Evolutionary conservation across 208 protist genomes (phyloP), one percentile per base, ranked within the genome.

Genomic region (Wallacemonas rigidus): DNA sequence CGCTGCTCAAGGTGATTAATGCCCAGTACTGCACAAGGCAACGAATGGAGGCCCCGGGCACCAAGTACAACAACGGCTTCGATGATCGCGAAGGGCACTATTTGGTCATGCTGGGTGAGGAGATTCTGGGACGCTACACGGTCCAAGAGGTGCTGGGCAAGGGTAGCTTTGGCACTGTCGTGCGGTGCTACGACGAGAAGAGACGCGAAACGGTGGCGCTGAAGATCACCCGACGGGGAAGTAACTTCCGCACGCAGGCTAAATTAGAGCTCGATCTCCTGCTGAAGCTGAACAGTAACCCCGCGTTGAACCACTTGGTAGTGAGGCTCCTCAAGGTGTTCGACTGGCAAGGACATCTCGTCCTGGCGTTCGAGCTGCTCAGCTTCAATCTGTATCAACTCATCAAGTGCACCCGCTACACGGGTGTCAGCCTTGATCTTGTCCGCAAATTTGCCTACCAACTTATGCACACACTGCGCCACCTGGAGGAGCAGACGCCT

Each of bases 361-460:
- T 98, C 60, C 74, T 99, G 2, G 98, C 99, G 2, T 99, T 98
- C 77, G 98, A 99, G 83, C 80, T 99, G 57, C 88, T 99, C 9
- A 98, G 92, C 53, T 96, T 96, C 77, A 99, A 98, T 71, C 76
- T 99, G 15, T 99, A 99, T 74, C 95, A 99, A 63, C 88, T 99
- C 5, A 87, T 99, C 50, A 97, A 95, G 77, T 93, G 79, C 69
- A 98, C 91, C 8, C 74, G 85, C 8, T 97, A 92, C 75, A 89
- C 91, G 45, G 93, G 95, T n/a, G 82, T 97, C 1, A 91, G 86
- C 39, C 74, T 97, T 3, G 86, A 89, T 44, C 69, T 97, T n/a
- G 85, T 95, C 11, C 83, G 89, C 38, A 98, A 98, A 69, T 99
- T 99, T 78, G 95, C 92, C 14, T 89, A 95, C 72, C 98, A 99